Evolutionary conservation across 2,329 filamentous ascomycete genomes (phyloP).

Genomic region (Thermothelomyces thermophilus): DNA sequence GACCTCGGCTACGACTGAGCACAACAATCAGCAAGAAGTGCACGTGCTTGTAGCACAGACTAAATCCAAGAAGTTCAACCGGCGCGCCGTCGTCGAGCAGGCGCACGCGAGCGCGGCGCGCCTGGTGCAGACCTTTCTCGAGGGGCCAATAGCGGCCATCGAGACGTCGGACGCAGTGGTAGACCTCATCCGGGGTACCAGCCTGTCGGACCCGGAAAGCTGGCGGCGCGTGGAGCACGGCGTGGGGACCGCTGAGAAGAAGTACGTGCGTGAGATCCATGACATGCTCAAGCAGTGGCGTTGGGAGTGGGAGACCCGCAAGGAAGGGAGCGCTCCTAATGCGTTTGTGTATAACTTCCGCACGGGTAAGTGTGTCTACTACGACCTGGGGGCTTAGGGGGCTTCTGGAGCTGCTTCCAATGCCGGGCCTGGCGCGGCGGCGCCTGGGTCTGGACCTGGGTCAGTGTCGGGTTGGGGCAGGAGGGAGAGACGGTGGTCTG

Average conservation of each 20-base stretch:
- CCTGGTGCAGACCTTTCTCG: slow-evolving; percentile 63
- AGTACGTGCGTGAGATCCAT: slow-evolving; percentile 77
- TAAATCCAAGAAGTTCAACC: slow-evolving; percentile 85
- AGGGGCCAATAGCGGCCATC: slow-evolving; percentile 77
- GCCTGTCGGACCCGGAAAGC: slow-evolving; percentile 70
- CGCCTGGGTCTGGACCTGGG: background rate
- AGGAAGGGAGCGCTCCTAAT: slow-evolving; percentile 49
- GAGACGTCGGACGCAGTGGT: slow-evolving; percentile 82
- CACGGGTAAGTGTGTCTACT: slow-evolving; percentile 76
- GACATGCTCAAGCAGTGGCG: slow-evolving; percentile 63
- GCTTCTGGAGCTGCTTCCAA: background rate
- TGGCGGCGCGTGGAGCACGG: slow-evolving; percentile 78
- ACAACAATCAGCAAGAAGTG: slow-evolving; percentile 62
- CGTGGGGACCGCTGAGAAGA: slow-evolving; percentile 68
- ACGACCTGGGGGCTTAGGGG: slow-evolving; percentile 58
- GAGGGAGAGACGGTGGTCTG: slow-evolving; percentile 5
- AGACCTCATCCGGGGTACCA: slow-evolving; percentile 65
- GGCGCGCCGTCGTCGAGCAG: slow-evolving; percentile 78
- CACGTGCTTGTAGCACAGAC: slow-evolving; percentile 78
- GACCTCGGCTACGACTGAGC: slow-evolving; percentile 7
- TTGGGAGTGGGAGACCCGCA: slow-evolving; percentile 46
- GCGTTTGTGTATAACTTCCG: slow-evolving; percentile 91
- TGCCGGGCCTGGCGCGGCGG: background rate
- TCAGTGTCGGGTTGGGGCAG: background rate
- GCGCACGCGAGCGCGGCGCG: slow-evolving; percentile 54